Evolutionary conservation across 768 basidiomycete species (phyloP).

Genomic region (Tubosaeta brunneosetosa): DNA sequence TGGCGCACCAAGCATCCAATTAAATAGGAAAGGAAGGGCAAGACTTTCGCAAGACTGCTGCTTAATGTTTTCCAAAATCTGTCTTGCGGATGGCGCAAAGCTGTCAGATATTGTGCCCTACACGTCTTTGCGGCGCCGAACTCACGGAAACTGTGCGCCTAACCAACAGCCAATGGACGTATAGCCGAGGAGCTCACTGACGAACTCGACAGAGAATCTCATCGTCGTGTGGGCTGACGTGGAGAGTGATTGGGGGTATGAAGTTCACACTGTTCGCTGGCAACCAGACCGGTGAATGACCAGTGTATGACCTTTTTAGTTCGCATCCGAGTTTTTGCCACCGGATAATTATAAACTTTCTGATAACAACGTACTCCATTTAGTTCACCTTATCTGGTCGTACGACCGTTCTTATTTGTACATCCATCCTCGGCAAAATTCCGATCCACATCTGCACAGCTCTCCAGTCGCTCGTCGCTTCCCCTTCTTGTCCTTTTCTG

Average conservation of each 20-base stretch:
- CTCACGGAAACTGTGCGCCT: constrained; percentile 85
- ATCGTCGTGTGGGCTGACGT: neutral
- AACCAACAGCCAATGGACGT: constrained; percentile 76
- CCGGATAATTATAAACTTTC: neutral
- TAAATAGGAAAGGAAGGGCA: constrained; percentile 87
- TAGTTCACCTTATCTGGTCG: neutral
- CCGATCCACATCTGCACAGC: constrained; percentile 36
- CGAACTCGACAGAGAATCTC: constrained; percentile 19
- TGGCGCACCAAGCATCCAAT: constrained; percentile 82
- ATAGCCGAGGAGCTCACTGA: constrained; percentile 68
- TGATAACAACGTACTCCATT: neutral
- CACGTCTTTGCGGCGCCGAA: constrained; percentile 15
- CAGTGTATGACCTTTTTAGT: neutral
- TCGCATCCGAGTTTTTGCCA: neutral
- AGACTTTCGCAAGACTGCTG: constrained; percentile 83
- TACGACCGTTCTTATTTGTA: neutral
- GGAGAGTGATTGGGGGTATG: constrained; percentile 7
- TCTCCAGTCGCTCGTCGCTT: constrained; percentile 25
- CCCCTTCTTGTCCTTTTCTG: constrained; percentile 23
- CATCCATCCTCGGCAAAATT: constrained; percentile 38
- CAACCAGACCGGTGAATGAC: too few relatives aligned
- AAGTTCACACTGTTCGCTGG: constrained; percentile 4
- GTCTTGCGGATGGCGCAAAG: constrained; percentile 40
- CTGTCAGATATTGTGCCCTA: constrained; percentile 7
- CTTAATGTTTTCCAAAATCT: constrained; percentile 74